These are phyloP conservation scores for Saturnispora serradocipensis DNA, from an alignment of 805 yeast genomes.

Conservation along the genomic window DNA sequence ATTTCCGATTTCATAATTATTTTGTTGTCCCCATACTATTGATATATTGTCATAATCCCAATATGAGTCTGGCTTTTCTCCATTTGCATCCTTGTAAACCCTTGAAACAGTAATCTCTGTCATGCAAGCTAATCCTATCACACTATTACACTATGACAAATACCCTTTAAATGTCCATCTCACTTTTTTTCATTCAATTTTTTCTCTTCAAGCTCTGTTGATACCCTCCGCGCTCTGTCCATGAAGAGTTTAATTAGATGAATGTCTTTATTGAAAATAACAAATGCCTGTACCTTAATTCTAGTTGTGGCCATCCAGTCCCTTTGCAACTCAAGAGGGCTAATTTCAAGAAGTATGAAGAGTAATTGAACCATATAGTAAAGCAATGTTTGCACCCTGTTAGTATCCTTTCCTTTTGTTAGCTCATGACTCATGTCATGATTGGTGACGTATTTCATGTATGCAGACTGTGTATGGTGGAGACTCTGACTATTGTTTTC, in stretches of 20 bases:
- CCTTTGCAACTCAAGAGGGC: not conserved
- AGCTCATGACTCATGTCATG: conserved; percentile 9
- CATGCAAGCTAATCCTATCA: not conserved
- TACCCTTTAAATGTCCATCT: not conserved
- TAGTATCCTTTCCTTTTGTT: not conserved
- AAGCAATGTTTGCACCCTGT: conserved; percentile 3
- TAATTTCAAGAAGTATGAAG: conserved; percentile 3
- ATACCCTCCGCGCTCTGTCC: conserved; percentile 1
- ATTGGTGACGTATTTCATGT: not conserved
- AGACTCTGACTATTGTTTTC: not conserved
- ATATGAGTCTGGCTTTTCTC: conserved; percentile 56
- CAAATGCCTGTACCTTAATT: conserved; percentile 14
- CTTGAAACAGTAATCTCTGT: conserved; percentile 25
- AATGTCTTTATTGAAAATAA: conserved; percentile 15
- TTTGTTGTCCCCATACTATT: conserved; percentile 51
- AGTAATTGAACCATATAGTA: conserved; percentile 11
- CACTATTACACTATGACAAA: not conserved
- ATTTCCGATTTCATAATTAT: conserved; percentile 54
- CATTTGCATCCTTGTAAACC: conserved; percentile 71
- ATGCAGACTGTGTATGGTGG: conserved; percentile 1
- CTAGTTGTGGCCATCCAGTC: not conserved
- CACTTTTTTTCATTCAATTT: not conserved
- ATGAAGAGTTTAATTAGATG: conserved; percentile 12
- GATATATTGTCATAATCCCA: conserved; percentile 77
- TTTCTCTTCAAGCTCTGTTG: not conserved